Percentiles rank a stretch among this genome's conserved stretches.
Conservation (phyloP, 495 filamentous ascomycete species). For the Peziza echinospora region DNA sequence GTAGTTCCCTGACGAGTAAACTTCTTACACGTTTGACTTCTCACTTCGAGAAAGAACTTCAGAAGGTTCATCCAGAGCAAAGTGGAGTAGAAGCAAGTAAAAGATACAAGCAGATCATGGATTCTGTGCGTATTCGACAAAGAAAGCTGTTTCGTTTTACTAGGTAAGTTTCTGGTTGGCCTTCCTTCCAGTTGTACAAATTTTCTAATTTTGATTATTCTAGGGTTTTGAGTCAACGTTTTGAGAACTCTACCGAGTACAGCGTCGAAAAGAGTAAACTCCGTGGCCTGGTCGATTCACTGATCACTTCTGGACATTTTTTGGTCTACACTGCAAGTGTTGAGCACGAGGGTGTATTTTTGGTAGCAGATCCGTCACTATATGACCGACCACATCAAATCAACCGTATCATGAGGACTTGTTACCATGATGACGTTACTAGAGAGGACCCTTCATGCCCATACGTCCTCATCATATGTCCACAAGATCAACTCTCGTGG, state of each 20-base stretch:
- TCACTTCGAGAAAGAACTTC: slow-evolving; percentile 80
- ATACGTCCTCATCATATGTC: slow-evolving; percentile 67
- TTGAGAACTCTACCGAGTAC: slow-evolving; percentile 91
- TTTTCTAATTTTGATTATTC: slow-evolving; percentile 25
- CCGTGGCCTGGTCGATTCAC: slow-evolving; percentile 51
- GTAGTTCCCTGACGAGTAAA: slow-evolving; percentile 69
- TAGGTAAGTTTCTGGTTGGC: slow-evolving; percentile 14
- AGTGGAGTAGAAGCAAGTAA: slow-evolving; percentile 78
- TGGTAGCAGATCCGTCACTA: slow-evolving; percentile 67
- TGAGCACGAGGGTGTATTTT: slow-evolving; percentile 51
- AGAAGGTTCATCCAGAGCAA: slow-evolving; percentile 50
- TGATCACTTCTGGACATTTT: slow-evolving; percentile 75
- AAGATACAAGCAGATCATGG: slow-evolving; percentile 80
- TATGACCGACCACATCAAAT: slow-evolving; percentile 56
- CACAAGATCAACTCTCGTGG: slow-evolving; percentile 62
- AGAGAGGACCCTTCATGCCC: slow-evolving; percentile 50
- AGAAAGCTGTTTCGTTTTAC: slow-evolving; percentile 49
- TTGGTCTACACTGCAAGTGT: slow-evolving; percentile 44
- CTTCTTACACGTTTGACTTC: slow-evolving; percentile 66
- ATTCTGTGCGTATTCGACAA: slow-evolving; percentile 88
- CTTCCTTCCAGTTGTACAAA: background rate
- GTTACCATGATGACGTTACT: slow-evolving; percentile 54
- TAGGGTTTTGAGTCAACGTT: slow-evolving; percentile 70
- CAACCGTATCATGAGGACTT: slow-evolving; percentile 64
- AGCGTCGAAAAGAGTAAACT: slow-evolving; percentile 50